phyloP scores from a whole-genome alignment of 2,329 filamentous ascomycete species.

The Epichloe scottii region DNA sequence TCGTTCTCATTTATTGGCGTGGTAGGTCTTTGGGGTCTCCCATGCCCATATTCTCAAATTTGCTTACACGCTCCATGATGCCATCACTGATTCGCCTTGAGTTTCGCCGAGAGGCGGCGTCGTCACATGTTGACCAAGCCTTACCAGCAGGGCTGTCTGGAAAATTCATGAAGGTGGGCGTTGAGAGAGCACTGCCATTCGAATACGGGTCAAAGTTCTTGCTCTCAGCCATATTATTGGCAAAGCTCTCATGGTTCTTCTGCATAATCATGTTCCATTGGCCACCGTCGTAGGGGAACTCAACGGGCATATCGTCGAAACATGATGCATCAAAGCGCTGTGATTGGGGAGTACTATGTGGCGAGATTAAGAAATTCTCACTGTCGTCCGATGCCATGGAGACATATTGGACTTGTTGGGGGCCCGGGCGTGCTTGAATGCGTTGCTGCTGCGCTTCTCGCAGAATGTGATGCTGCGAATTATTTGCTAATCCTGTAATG shows the following conservation, averaged over 20 bases:
- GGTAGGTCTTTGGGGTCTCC: conserved; percentile 38
- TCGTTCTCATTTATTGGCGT: conserved; percentile 51
- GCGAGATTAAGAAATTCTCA: conserved; percentile 46
- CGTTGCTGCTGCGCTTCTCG: conserved; percentile 85
- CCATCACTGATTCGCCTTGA: conserved; percentile 44
- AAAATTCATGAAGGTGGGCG: conserved; percentile 37
- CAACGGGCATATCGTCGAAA: conserved; percentile 29
- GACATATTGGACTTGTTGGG: conserved; percentile 16
- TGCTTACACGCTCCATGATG: conserved; percentile 46
- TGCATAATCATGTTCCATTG: conserved; percentile 33
- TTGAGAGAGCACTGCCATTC: conserved; percentile 32
- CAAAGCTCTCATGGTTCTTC: conserved; percentile 32
- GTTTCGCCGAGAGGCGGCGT: conserved; percentile 30
- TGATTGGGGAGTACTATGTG: conserved; percentile 40
- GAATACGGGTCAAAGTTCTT: conserved; percentile 40
- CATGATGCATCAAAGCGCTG: conserved; percentile 39
- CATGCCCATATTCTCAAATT: conserved; percentile 42
- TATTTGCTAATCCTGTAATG: conserved; percentile 40
- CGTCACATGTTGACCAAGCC: conserved; percentile 35
- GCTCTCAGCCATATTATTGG: conserved; percentile 26
- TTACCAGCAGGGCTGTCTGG: conserved; percentile 32
- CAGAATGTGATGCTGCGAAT: conserved; percentile 60
- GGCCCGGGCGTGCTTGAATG: conserved; percentile 63
- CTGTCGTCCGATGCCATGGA: conserved; percentile 23
- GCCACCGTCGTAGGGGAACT: conserved; percentile 34